Conservation (phyloP, 2,329 filamentous ascomycete genomes). For the Annulohypoxylon truncatum region DNA sequence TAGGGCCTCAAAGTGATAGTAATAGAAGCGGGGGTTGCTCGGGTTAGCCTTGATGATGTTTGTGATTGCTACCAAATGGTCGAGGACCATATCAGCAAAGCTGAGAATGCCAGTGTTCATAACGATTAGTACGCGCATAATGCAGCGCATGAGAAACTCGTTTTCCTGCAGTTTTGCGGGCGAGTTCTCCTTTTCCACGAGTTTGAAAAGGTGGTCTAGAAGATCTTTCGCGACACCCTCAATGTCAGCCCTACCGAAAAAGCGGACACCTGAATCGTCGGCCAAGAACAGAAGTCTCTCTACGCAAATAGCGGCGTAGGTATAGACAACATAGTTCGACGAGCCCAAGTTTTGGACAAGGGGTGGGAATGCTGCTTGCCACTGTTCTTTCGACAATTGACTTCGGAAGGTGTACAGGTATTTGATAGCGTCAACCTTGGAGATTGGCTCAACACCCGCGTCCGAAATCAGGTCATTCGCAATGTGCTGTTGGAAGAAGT, state of each 20-base stretch:
- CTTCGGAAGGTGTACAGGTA: slow-evolving; percentile 97
- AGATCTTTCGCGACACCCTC: slow-evolving; percentile 86
- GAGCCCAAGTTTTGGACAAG: slow-evolving; percentile 92
- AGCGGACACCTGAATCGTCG: slow-evolving; percentile 77
- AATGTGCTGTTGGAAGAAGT: slow-evolving; percentile 94
- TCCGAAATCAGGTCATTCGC: slow-evolving; percentile 85
- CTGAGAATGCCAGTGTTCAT: slow-evolving; percentile 83
- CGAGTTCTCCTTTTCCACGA: slow-evolving; percentile 86
- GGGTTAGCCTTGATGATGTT: slow-evolving; percentile 93
- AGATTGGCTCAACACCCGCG: slow-evolving; percentile 78
- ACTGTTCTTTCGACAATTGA: slow-evolving; percentile 90
- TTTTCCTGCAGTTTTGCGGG: slow-evolving; percentile 98
- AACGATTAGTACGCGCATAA: slow-evolving; percentile 97
- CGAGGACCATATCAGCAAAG: slow-evolving; percentile 81
- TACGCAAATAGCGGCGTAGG: slow-evolving; percentile 96
- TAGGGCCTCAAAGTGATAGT: slow-evolving; percentile 96
- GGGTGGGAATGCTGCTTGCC: slow-evolving; percentile 88
- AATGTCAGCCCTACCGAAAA: slow-evolving; percentile 84
- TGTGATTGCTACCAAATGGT: slow-evolving; percentile 88
- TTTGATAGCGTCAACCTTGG: slow-evolving; percentile 98
- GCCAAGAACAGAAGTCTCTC: slow-evolving; percentile 89
- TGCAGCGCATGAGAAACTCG: slow-evolving; percentile 97
- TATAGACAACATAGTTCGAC: slow-evolving; percentile 95
- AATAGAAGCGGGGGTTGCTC: slow-evolving; percentile 97
- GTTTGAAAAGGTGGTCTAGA: slow-evolving; percentile 86